A percentile compares a stretch with the other conserved stretches of the same genome.
phyloP scores from a whole-genome alignment of 31 red algal genomes.

The Odonthalia washingtoniensis region DNA sequence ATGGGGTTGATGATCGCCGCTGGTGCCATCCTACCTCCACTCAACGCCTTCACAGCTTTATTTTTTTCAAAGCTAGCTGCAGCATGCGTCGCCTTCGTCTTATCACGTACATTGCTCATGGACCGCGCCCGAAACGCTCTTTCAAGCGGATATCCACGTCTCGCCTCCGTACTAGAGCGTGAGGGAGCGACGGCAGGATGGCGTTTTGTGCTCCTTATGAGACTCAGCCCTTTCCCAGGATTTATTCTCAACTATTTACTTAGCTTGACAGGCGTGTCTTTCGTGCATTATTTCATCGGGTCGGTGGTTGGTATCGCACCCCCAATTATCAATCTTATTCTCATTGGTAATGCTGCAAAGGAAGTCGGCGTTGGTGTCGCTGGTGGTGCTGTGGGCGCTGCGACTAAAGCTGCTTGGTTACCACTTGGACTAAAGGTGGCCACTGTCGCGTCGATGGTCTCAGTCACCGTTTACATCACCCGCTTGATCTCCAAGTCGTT shows the following conservation, averaged over 20 bases:
- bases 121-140: conserved; percentile 8
- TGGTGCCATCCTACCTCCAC: conserved; percentile 46
- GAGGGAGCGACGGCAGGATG: conserved; percentile 57
- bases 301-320: conserved; percentile 64
- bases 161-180: conserved; percentile 17
- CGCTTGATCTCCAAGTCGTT: conserved; percentile 19
- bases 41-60: conserved; percentile 48
- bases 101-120: conserved; percentile 45
- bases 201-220: conserved; percentile 68
- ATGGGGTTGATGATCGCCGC: conserved; percentile 74
- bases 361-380: conserved; percentile 43
- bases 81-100: conserved; percentile 40
- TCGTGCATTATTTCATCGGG: conserved; percentile 48
- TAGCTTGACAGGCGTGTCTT: conserved; percentile 59
- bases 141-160: conserved; percentile 25
- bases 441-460: conserved; percentile 33
- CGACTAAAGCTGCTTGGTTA: not conserved
- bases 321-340: conserved; percentile 57
- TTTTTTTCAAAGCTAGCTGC: conserved; percentile 65
- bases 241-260: conserved; percentile 75
- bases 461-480: conserved; percentile 36
- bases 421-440: conserved; percentile 30
- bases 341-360: conserved; percentile 54
- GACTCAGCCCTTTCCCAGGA: conserved; percentile 71
- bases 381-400: conserved; percentile 29